Percentiles rank a stretch among this genome's conserved stretches.
Evolutionary conservation across 345 rosid genomes (phyloP).

Genomic region (Populus pruinosa): DNA sequence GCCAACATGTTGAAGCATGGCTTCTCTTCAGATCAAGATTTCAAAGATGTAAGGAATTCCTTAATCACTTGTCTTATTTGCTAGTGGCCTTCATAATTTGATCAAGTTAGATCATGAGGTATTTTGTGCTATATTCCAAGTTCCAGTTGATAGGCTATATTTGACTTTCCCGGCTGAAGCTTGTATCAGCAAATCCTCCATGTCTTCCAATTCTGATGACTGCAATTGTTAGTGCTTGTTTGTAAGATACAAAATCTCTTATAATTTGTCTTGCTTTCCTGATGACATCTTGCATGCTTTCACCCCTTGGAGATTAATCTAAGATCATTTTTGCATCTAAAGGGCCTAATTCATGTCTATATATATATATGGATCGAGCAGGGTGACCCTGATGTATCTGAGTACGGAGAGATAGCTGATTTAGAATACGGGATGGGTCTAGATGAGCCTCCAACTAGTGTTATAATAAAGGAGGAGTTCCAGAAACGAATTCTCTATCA

Average conservation of each 20-base stretch:
- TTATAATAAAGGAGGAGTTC: constrained; percentile 30
- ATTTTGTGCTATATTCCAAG: too few species aligned
- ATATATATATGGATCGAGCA: background rate
- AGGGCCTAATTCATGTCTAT: background rate
- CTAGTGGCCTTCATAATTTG: too few species aligned
- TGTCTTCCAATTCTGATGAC: too few species aligned
- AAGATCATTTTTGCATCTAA: background rate
- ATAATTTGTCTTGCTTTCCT: too few species aligned
- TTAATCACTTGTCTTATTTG: background rate
- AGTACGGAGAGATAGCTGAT: constrained; percentile 15
- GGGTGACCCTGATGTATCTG: constrained; percentile 8
- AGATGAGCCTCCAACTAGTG: constrained; percentile 34
- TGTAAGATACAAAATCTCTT: too few species aligned
- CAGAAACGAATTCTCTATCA: constrained; percentile 24
- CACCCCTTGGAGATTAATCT: too few species aligned
- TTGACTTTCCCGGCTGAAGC: too few species aligned
- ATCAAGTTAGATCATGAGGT: background rate
- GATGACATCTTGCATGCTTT: too few species aligned
- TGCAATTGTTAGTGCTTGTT: too few species aligned
- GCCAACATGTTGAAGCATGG: constrained; percentile 44
- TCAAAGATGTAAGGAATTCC: constrained; percentile 2
- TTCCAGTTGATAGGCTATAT: too few species aligned
- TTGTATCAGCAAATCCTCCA: too few species aligned
- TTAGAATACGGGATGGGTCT: constrained; percentile 32
- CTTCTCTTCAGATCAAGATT: constrained; percentile 10